Evolutionary conservation across 2,329 filamentous ascomycete species (phyloP).

Genomic region (Aureobasidium sp.): DNA sequence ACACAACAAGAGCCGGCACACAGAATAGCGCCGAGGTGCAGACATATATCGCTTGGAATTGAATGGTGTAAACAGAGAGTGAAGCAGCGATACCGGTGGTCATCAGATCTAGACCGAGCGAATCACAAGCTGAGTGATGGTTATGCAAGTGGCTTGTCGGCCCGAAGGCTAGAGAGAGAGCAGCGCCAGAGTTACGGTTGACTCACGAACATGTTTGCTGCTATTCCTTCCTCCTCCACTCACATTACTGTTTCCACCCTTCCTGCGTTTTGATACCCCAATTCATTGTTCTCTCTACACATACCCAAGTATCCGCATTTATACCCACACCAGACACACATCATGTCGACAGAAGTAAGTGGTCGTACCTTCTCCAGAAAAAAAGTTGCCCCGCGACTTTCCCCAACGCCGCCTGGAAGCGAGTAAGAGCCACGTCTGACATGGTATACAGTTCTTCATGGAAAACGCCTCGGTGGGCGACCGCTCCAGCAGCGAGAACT

Average conservation of each 20-base stretch:
- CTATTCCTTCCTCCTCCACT: not conserved
- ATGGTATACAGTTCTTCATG: conserved; percentile 36
- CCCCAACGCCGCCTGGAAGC: not conserved
- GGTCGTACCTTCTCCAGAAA: not conserved
- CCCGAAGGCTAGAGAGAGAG: not conserved
- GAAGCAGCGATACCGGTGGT: not conserved
- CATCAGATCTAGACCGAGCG: not conserved
- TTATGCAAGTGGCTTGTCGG: not conserved
- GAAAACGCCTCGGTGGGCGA: conserved; percentile 42
- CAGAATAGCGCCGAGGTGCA: not conserved
- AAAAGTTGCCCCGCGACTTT: not conserved
- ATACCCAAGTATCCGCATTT: not conserved
- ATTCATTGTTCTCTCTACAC: not conserved
- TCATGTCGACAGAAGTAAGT: conserved; percentile 1
- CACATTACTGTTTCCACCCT: not conserved
- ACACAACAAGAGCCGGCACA: not conserved
- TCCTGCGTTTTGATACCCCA: not conserved
- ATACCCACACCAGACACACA: not conserved
- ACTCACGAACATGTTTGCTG: not conserved
- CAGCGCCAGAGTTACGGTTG: not conserved
- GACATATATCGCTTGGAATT: not conserved
- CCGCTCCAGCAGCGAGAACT: conserved; percentile 40
- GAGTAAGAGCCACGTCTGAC: conserved; percentile 8
- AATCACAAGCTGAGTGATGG: not conserved
- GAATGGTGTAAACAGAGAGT: not conserved